Base-by-base conservation (phyloP, 768 basidiomycete species). In the Trametes gibbosa region DNA sequence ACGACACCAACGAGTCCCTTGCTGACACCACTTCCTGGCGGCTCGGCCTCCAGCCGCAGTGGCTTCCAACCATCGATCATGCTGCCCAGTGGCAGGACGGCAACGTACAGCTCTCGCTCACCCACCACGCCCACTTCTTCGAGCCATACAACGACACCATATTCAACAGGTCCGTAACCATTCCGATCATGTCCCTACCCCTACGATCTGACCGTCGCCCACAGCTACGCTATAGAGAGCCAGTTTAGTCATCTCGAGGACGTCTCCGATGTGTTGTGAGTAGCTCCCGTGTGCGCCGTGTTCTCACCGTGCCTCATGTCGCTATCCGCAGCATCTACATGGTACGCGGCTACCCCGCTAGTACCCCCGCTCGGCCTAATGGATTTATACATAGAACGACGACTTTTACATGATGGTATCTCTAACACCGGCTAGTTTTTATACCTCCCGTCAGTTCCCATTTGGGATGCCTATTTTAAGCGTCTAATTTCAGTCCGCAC, bases 1-100 rank as follows among this genome's bases (percentile, higher is more conserved):
- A 63, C 29, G 21, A n/a, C 3, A 37, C 12, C 46, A 56, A 59
- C 43, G 48, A 43, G 8, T n/a, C 53, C n/a, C 53, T 51, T 32
- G 56, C 60, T 2, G 50, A 29, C 19, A 58, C 60, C 5, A 48
- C 56, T 2, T 43, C 53, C 61, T 68, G 68, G 62, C 63, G 75
- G 29, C 66, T 76, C 2, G 75, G 75, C 8, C 73, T 76, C 43
- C 64, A 75, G 4, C 77, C 77, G 6, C 76, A 74, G 50, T 79
- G 77, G 76, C 69, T 76, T 12, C 66, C 74, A 23, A 58, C 72
- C 34, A 45, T 52, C 19, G 56, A 63, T 37, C 29, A 61, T 16
- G 14, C 23, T 2, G 39, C 56, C 8, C 24, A 46, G 8, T 68
- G 70, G 72, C 47, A 50, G 19, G 71, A 72, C 52, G 62, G 69